phyloP scores from a whole-genome alignment of 1,284 basidiomycete genomes.

The Ustilago bromivora region DNA sequence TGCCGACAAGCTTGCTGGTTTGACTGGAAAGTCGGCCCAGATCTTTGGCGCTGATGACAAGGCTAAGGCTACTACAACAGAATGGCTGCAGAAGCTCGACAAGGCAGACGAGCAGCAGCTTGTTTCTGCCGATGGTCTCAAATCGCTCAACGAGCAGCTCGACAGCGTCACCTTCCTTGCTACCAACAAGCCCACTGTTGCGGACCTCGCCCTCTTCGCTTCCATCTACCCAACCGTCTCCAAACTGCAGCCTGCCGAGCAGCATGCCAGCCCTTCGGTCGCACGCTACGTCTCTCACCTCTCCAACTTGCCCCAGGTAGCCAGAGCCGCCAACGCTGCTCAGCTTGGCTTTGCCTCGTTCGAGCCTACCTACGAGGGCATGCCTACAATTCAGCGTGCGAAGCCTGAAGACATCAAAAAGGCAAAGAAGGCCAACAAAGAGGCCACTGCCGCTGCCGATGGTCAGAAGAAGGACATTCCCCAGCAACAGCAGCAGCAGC shows the following conservation, averaged over 20 bases:
- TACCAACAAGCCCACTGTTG: slow-evolving; percentile 60
- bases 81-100: slow-evolving; percentile 52
- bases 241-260: slow-evolving; percentile 56
- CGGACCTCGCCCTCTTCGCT: slow-evolving; percentile 67
- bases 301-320: slow-evolving; percentile 56
- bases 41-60: slow-evolving; percentile 49
- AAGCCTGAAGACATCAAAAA: slow-evolving; percentile 54
- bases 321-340: slow-evolving; percentile 39
- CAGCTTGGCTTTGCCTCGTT: slow-evolving; percentile 56
- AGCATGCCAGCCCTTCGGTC: slow-evolving; percentile 65
- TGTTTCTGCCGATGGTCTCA: slow-evolving; percentile 52
- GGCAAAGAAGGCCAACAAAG: slow-evolving; percentile 63
- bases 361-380: slow-evolving; percentile 65
- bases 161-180: slow-evolving; percentile 59
- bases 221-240: slow-evolving; percentile 63
- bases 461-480: slow-evolving; percentile 24
- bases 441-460: slow-evolving; percentile 34
- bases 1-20: slow-evolving; percentile 41
- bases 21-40: slow-evolving; percentile 45
- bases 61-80: slow-evolving; percentile 35
- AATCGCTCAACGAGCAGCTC: slow-evolving; percentile 59
- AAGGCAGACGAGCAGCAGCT: slow-evolving; percentile 47
- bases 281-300: slow-evolving; percentile 68
- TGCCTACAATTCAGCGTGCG: slow-evolving; percentile 62
- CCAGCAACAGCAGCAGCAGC: slow-evolving; percentile 28